phyloP scores from a whole-genome alignment of 2,329 filamentous ascomycete genomes.

The Teratosphaeria gauchensis region DNA sequence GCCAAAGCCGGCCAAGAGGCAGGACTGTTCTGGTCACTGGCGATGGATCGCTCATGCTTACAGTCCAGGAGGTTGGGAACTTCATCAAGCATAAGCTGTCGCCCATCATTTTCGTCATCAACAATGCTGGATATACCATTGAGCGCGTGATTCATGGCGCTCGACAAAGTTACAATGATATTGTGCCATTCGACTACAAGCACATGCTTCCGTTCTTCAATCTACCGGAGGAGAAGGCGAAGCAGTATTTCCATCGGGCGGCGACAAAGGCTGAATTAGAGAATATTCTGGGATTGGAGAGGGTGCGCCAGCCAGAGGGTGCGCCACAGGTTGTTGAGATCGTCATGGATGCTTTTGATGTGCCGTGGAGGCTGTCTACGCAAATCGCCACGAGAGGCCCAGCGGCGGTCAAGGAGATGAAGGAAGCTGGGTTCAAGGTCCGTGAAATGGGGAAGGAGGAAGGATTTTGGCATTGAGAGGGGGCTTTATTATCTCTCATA shows the following conservation, averaged over 20 bases:
- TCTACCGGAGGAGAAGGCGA: constrained; percentile 21
- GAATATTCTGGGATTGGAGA: constrained; percentile 23
- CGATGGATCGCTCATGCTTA: constrained; percentile 57
- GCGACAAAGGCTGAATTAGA: constrained; percentile 30
- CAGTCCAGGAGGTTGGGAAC: constrained; percentile 55
- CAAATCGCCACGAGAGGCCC: constrained; percentile 28
- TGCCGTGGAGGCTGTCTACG: constrained; percentile 27
- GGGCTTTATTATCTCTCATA: neutral
- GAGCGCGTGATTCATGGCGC: constrained; percentile 40
- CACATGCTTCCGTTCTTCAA: constrained; percentile 33
- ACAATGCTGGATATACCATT: constrained; percentile 40
- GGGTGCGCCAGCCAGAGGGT: constrained; percentile 21
- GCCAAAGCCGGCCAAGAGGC: constrained; percentile 28
- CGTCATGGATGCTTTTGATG: constrained; percentile 32
- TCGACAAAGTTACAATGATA: constrained; percentile 46
- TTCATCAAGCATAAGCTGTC: constrained; percentile 41
- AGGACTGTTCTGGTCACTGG: constrained; percentile 56
- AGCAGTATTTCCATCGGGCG: constrained; percentile 27
- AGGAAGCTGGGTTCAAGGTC: constrained; percentile 29
- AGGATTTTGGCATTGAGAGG: constrained; percentile 1
- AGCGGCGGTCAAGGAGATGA: constrained; percentile 27
- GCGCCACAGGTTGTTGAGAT: constrained; percentile 33
- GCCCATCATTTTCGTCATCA: constrained; percentile 34
- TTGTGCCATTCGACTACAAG: constrained; percentile 29
- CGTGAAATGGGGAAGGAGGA: constrained; percentile 11